Base-by-base conservation (phyloP, 192 early-diverging fungal genomes). In the Paraglomus brasilianum region DNA sequence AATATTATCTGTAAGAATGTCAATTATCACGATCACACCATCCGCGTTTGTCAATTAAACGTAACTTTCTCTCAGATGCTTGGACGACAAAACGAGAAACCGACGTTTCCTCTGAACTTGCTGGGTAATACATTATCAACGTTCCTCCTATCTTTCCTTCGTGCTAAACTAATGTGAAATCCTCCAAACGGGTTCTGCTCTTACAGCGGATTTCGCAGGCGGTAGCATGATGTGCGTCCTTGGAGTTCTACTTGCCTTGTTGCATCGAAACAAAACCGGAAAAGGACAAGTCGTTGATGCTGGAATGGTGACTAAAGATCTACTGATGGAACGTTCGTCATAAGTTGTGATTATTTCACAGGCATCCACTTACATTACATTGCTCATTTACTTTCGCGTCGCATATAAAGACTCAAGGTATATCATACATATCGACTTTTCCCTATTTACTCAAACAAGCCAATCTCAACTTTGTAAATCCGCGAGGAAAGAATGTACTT, bases 271-370 rank as follows among this genome's bases (percentile, higher is more conserved):
- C 8, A 74, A 60, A 50, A 84, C 87, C 3, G 85, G 83, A 14
- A 81, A 84, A 56, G 88, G 88, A 9, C 87, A 90, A 70, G 81
- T 90, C 1, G 87, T 87, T 60, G 81, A 78, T 1, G 78, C 82
- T 42, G 80, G 80, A 70, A 76, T 90, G 70, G 84, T 84, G 73
- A 66, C 49, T 49, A 75, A 49, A n/a, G 57, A 10, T 24, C 14
- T 30, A 38, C 46, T 3, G 78, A 11, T 30, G 50, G 17, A 10
- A 48, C 40, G 13, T 43, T 7, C 53, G 43, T 13, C 21, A 56
- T 5, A 42, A 10, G 1, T 8, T 6, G 9, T 5, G n/a, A 45
- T 6, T 46, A 44, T 55, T 6, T 58, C 40, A 5, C 1, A 14
- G 2, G 1, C 30, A 30, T 30, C 30, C 3, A 30, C 30, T 30